Percentiles rank a stretch among this genome's conserved stretches.
Conservation (phyloP, 345 rosid species). For the Eucalyptus grandis region DNA sequence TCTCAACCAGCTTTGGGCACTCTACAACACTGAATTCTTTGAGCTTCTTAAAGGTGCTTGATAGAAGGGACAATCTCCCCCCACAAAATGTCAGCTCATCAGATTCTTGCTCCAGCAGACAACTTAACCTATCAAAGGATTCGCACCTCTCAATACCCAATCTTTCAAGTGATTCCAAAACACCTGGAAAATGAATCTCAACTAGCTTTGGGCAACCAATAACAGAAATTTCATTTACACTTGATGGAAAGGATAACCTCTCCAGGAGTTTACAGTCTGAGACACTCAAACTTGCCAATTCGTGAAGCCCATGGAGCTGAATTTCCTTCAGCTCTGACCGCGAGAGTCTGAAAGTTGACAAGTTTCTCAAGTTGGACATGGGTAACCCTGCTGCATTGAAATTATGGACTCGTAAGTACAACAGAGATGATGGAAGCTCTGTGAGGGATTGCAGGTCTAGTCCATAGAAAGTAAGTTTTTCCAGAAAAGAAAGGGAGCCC, state of each 20-base stretch:
- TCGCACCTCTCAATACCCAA: neutral
- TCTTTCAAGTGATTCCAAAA: neutral
- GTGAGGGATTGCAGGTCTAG: neutral
- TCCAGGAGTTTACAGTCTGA: neutral
- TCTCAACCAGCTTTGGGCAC: neutral
- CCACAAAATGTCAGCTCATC: neutral
- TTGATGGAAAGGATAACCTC: neutral
- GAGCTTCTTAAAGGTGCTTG: neutral
- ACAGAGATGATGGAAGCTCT: neutral
- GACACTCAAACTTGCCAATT: neutral
- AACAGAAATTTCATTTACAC: neutral
- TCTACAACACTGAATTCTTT: neutral
- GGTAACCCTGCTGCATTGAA: neutral
- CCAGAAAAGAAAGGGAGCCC: neutral
- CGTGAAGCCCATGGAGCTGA: neutral
- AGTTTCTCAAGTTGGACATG: neutral
- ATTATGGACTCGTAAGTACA: neutral
- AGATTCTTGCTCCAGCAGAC: neutral
- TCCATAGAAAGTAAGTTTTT: neutral
- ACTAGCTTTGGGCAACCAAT: neutral
- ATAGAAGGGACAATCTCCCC: neutral
- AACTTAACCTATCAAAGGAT: neutral
- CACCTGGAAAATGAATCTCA: neutral
- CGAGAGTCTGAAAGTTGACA: neutral
- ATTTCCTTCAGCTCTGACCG: neutral